These are phyloP conservation scores for Penicillium frequentans DNA, from an alignment of 2,329 filamentous ascomycete species.

Conservation along the genomic window DNA sequence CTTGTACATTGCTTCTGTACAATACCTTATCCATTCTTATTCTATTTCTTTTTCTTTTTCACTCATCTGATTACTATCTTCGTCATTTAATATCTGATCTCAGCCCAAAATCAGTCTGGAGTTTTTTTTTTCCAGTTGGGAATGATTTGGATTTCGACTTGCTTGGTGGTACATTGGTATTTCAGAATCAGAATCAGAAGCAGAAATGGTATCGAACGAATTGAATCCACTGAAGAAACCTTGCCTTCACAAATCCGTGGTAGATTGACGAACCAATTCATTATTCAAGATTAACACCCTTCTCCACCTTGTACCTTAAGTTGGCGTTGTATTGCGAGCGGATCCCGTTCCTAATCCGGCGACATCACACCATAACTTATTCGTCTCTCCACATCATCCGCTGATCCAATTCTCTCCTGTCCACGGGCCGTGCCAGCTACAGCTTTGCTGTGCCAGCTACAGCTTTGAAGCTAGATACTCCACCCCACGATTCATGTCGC, in stretches of 20 bases:
- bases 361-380: not conserved
- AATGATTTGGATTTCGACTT: constrained; percentile 5
- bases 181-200: not conserved
- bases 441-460: constrained; percentile 9
- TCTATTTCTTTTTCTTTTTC: not conserved
- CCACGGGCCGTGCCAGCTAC: constrained; percentile 17
- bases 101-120: not conserved
- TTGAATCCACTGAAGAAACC: constrained; percentile 1
- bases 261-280: not conserved
- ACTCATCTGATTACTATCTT: not conserved
- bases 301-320: not conserved
- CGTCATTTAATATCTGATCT: not conserved
- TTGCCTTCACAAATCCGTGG: not conserved
- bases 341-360: constrained; percentile 5
- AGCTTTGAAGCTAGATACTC: not conserved
- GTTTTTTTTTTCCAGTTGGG: constrained; percentile 8
- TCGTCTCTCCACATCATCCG: not conserved
- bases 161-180: not conserved
- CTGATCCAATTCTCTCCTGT: not conserved
- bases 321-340: constrained; percentile 2
- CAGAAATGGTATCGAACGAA: not conserved
- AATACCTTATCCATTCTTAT: constrained; percentile 13
- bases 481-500: not conserved
- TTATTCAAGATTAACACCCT: not conserved
- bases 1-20: constrained; percentile 22